Conservation (phyloP, 225 moss, liverwort and hornwort species). For the Polytrichum commune region DNA sequence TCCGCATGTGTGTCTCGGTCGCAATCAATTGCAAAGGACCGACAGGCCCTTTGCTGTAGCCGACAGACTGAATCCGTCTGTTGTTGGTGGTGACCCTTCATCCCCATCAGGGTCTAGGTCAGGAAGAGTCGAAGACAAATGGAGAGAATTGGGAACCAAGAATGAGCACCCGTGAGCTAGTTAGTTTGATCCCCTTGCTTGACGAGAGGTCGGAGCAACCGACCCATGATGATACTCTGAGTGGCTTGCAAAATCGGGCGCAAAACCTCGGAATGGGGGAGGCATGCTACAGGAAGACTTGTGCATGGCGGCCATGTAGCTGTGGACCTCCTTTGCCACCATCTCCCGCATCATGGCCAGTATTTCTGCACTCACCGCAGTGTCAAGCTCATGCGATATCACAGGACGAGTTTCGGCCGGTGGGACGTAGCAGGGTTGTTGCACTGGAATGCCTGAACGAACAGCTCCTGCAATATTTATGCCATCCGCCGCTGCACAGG, state of each 20-base stretch:
- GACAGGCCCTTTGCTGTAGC: no score
- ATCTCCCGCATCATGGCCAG: conserved; percentile 86
- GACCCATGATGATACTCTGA: background rate
- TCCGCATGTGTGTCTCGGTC: no score
- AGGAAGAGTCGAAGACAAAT: no score
- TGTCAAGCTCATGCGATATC: conserved; percentile 67
- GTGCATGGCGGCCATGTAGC: conserved; percentile 76
- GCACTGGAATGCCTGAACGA: no score
- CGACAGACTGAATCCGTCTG: no score
- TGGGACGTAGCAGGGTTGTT: background rate
- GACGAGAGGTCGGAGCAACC: background rate
- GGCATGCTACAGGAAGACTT: conserved; percentile 49
- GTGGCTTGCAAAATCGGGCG: background rate
- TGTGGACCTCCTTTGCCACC: conserved; percentile 92
- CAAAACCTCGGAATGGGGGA: background rate
- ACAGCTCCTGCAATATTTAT: no score
- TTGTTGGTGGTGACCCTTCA: no score
- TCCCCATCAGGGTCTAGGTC: no score
- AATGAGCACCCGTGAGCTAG: no score
- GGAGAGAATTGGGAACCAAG: no score
- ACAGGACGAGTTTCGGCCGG: conserved; percentile 2
- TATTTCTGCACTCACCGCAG: conserved; percentile 78
- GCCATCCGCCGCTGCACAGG: no score
- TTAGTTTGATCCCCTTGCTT: background rate
- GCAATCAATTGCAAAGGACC: no score